phyloP scores from a whole-genome alignment of 2,329 filamentous ascomycete species.

The Microdochium bolleyi region DNA sequence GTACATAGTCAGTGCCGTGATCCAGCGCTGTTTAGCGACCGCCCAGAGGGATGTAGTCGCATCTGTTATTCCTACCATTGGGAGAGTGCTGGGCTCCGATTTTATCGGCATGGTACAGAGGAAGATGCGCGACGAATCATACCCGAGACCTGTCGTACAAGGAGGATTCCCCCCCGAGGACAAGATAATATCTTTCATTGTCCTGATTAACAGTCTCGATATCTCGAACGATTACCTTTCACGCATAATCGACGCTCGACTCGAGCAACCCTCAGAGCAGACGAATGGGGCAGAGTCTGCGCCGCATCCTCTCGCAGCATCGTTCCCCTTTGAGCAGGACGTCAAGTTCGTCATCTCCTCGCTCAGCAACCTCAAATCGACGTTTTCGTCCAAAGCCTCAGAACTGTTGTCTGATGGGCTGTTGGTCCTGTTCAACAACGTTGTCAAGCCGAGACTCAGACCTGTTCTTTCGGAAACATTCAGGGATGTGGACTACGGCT shows the following conservation, averaged over 20 bases:
- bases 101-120: slow-evolving; percentile 96
- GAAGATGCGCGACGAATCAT: slow-evolving; percentile 95
- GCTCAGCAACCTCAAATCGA: slow-evolving; percentile 59
- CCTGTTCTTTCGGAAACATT: slow-evolving; percentile 84
- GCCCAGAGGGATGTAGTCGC: slow-evolving; percentile 72
- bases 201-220: slow-evolving; percentile 93
- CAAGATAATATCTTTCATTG: slow-evolving; percentile 80
- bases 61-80: slow-evolving; percentile 70
- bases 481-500: slow-evolving; percentile 80
- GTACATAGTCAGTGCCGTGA: slow-evolving; percentile 93
- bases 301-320: slow-evolving; percentile 43
- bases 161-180: slow-evolving; percentile 82
- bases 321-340: slow-evolving; percentile 78
- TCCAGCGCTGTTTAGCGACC: slow-evolving; percentile 80
- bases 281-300: slow-evolving; percentile 21
- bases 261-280: slow-evolving; percentile 36
- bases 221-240: slow-evolving; percentile 84
- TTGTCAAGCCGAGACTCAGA: slow-evolving; percentile 76
- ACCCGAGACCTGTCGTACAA: slow-evolving; percentile 71
- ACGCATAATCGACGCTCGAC: slow-evolving; percentile 69
- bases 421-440: slow-evolving; percentile 77
- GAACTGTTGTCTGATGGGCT: slow-evolving; percentile 82
- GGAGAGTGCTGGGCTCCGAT: slow-evolving; percentile 75
- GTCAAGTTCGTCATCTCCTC: slow-evolving; percentile 59
- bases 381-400: slow-evolving; percentile 68